These are phyloP conservation scores for Huiozyma naganishii DNA, from an alignment of 805 yeast species.

Conservation along the genomic window DNA sequence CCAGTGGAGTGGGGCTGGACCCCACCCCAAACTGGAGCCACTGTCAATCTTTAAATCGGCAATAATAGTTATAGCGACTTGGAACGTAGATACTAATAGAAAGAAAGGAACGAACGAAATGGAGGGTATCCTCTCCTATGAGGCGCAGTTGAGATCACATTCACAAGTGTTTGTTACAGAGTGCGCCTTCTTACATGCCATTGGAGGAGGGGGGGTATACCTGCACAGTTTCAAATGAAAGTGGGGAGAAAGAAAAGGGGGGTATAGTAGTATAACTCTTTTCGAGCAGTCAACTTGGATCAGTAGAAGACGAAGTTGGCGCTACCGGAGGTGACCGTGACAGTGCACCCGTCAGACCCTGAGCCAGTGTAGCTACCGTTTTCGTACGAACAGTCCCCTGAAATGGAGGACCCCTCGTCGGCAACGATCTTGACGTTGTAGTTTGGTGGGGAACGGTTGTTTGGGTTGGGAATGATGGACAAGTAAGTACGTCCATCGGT, in stretches of 20 bases:
- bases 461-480: conserved; percentile 70
- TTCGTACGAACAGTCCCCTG: conserved; percentile 70
- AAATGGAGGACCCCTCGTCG: conserved; percentile 44
- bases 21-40: no score
- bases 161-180: no score
- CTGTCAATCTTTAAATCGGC: no score
- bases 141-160: no score
- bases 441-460: conserved; percentile 46
- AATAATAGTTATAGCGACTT: no score
- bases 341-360: conserved; percentile 73
- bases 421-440: conserved; percentile 65
- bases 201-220: no score
- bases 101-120: no score
- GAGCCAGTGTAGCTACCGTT: conserved; percentile 62
- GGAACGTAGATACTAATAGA: no score
- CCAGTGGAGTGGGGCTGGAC: no score
- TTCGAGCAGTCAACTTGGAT: background rate
- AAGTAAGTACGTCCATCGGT: conserved; percentile 51
- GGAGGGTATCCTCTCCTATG: no score
- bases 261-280: background rate
- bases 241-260: background rate
- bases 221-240: background rate
- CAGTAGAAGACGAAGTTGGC: conserved; percentile 51
- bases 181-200: no score
- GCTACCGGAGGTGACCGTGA: conserved; percentile 47